These are phyloP conservation scores for Periconia sp. DNA, from an alignment of 2,329 filamentous ascomycete genomes.

Conservation along the genomic window DNA sequence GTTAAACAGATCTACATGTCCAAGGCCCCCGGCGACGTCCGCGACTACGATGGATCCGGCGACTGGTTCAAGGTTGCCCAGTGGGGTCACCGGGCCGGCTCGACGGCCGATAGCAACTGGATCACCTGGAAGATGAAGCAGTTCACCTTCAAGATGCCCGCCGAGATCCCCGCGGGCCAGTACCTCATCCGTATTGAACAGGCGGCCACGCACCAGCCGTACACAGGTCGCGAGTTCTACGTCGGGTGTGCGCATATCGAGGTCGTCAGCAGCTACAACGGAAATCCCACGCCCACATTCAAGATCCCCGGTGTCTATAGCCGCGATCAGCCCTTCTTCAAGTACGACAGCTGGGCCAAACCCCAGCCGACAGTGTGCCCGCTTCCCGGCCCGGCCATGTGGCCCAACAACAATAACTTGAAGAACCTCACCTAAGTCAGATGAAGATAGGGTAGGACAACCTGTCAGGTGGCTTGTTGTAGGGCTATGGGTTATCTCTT, in stretches of 20 bases:
- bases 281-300: constrained; percentile 48
- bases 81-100: constrained; percentile 31
- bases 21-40: constrained; percentile 62
- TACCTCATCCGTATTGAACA: constrained; percentile 41
- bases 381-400: constrained; percentile 33
- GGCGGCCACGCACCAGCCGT: constrained; percentile 34
- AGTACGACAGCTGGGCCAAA: constrained; percentile 48
- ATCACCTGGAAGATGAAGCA: constrained; percentile 43
- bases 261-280: constrained; percentile 46
- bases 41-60: constrained; percentile 67
- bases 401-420: constrained; percentile 6
- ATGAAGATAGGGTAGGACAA: too few species aligned
- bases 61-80: constrained; percentile 41
- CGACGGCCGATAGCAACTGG: constrained; percentile 30
- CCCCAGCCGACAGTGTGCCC: constrained; percentile 26
- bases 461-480: too few species aligned
- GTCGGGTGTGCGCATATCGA: constrained; percentile 49
- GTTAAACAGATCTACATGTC: constrained; percentile 34
- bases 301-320: constrained; percentile 54
- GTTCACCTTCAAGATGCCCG: constrained; percentile 48
- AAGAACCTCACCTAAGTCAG: too few species aligned
- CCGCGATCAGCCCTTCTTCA: constrained; percentile 49
- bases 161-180: constrained; percentile 43
- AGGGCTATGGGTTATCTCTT: too few species aligned
- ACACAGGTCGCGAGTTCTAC: constrained; percentile 35